Evolutionary conservation across 225 moss, liverwort and hornwort genomes (phyloP), one percentile per base, ranked within the genome.

Genomic region (Climacium dendroides): DNA sequence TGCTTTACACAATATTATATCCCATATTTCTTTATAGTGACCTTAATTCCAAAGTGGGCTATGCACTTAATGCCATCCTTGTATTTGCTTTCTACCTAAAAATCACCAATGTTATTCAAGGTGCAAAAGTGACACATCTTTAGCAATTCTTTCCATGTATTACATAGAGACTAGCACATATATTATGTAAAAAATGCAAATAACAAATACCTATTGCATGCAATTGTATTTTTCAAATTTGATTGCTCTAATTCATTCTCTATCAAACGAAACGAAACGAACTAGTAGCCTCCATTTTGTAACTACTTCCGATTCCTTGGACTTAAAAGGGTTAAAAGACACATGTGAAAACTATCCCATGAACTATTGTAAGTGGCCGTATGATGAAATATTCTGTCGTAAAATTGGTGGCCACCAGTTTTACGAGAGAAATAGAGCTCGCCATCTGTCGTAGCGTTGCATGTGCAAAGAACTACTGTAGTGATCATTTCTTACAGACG

Each of bases 141-240:
- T 39, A 7, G 1, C 2, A 69, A 69, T 41, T 39, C 41, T 24
- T 69, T 70, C 41, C 14, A 13, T 24, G 3, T 4, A 24, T 24
- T 39, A 24, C 13, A 15, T 0, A 41, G 0, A 23, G 3, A 8
- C 15, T 12, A 70, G 0, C 4, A 8, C 0, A 25, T 14, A 25
- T 7, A 39, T 4, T 0, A 0, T 69, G 7, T 13, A 7, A 23
- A 41, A 25, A 70, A 25, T 0, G 0, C 8, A 41, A 70, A 70
- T 25, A 70, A 3, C 8, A 41, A 69, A 37, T 39, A 25, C 4
- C 1, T 39, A 0, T 14, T 69, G 24, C 8, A 69, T 14, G 14
- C 14, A 69, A 41, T 69, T 39, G 39, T 69, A 24, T 69, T 69
- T 39, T 23, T 25, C 41, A 69, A 69, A 39, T 15, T 0, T 24